A percentile compares a stretch with the other conserved stretches of the same genome.
These are phyloP conservation scores for Pleurotus pulmonarius DNA, from an alignment of 768 basidiomycete genomes.

Conservation along the genomic window DNA sequence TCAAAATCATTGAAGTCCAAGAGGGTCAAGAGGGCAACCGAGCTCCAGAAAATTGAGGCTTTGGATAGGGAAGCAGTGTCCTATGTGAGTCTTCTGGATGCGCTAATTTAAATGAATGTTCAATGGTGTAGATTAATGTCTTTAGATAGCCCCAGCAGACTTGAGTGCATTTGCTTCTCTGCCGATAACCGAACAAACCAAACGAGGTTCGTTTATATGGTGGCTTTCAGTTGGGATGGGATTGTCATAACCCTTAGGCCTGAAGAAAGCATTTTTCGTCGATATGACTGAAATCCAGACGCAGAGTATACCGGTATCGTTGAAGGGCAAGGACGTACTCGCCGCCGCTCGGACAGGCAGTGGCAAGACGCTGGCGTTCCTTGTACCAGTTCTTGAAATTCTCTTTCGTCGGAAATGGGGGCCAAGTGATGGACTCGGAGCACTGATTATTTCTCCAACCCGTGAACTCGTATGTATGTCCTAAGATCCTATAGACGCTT, in stretches of 20 bases:
- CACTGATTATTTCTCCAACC: conserved; percentile 91
- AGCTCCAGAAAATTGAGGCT: conserved; percentile 32
- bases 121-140: conserved; percentile 7
- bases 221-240: not conserved
- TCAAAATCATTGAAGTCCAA: conserved; percentile 3
- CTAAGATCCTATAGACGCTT: not conserved
- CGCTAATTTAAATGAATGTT: conserved; percentile 9
- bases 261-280: conserved; percentile 83
- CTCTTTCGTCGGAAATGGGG: conserved; percentile 92
- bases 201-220: conserved; percentile 48
- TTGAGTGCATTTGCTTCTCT: conserved; percentile 66
- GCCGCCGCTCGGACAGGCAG: conserved; percentile 95
- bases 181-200: conserved; percentile 74
- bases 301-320: conserved; percentile 82
- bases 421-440: conserved; percentile 86
- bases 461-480: conserved; percentile 71
- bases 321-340: conserved; percentile 94
- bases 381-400: conserved; percentile 90
- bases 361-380: conserved; percentile 95
- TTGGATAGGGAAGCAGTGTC: conserved; percentile 27
- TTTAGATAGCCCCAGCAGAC: conserved; percentile 47
- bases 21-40: conserved; percentile 27
- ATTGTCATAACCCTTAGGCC: conserved; percentile 39
- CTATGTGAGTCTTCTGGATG: conserved; percentile 28
- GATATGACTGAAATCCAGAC: conserved; percentile 92